Base-by-base conservation (phyloP, 352 stramenopile species). In the Pythium phragmiticola region DNA sequence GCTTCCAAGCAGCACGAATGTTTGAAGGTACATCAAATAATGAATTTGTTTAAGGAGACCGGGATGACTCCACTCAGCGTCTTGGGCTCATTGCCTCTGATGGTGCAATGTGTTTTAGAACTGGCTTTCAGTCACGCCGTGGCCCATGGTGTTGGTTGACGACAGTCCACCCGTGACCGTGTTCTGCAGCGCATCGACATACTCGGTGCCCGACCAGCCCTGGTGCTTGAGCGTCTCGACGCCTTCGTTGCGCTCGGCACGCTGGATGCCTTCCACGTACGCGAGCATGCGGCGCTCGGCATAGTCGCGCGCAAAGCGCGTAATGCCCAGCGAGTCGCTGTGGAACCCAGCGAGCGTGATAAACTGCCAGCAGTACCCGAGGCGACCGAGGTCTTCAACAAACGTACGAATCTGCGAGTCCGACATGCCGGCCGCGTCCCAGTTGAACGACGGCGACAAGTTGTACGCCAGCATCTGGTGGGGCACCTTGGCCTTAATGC, bases 381-480 rank as follows among this genome's bases (percentile, higher is more conserved):
- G 80, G 42, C 86, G 83, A 33, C 90, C 97, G 42, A 99, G 79
- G 60, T 98, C 95, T 47, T 95, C 88, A 63, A 99, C 97, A 77
- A 99, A 99, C 21, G 76, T 86, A 47, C 87, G 82, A 61, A 99
- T 96, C 71, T 99, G 77, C 33, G 69, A 73, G 67, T 99, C 95
- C 34, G 82, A 93, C 93, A 99, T 98, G 21, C 96, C 96, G 19
- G 95, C 96, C 33, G 92, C 92, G 70, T 99, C 95, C 97, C 97
- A 99, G 84, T 99, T 99, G 78, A 99, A 99, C 60, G 88, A 98
- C 57, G 97, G 97, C 60, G 89, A 98, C 60, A 99, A 61, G 84
- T 99, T 99, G 89, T 99, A 99, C 54, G 97, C 95, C 63, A 99
- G 87, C 94, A 99, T 99, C 73, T 99, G 92, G 74, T 98, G 84